A percentile compares a stretch with the other conserved stretches of the same genome.
These are phyloP conservation scores for Wallacemonas sp. DNA, from an alignment of 208 protist species.

Conservation along the genomic window DNA sequence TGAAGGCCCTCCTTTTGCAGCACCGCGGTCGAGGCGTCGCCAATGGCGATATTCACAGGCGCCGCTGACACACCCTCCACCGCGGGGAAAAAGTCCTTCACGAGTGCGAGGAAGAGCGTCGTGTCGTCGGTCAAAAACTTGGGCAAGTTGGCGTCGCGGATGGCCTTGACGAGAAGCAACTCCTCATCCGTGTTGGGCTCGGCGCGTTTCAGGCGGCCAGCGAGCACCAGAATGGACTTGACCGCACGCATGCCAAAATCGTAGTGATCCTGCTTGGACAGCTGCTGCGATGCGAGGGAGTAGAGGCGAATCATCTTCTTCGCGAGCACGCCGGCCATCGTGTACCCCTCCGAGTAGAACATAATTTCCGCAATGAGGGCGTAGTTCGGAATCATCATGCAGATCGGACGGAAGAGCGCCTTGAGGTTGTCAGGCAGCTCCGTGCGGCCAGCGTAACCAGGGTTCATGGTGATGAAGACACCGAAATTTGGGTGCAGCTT, in stretches of 20 bases:
- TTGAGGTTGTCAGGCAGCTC: slow-evolving; percentile 98
- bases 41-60: slow-evolving; percentile 58
- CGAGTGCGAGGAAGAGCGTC: slow-evolving; percentile 87
- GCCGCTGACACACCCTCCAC: slow-evolving; percentile 53
- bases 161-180: slow-evolving; percentile 89
- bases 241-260: slow-evolving; percentile 96
- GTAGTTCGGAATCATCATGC: slow-evolving; percentile 98
- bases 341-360: slow-evolving; percentile 97
- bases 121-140: slow-evolving; percentile 93
- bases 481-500: slow-evolving; percentile 92
- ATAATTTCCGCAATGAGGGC: slow-evolving; percentile 96
- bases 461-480: slow-evolving; percentile 98
- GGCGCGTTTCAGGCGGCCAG: slow-evolving; percentile 88
- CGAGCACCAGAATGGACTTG: slow-evolving; percentile 94
- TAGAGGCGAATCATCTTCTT: slow-evolving; percentile 96
- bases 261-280: slow-evolving; percentile 96
- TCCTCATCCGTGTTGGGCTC: slow-evolving; percentile 89
- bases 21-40: slow-evolving; percentile 38
- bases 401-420: slow-evolving; percentile 95
- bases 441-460: slow-evolving; percentile 96
- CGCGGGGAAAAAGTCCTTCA: slow-evolving; percentile 92
- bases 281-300: slow-evolving; percentile 92
- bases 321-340: slow-evolving; percentile 85
- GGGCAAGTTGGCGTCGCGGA: slow-evolving; percentile 92
- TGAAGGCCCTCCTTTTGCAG: slow-evolving; percentile 73